These are phyloP conservation scores for Sclerotinia sclerotiorum DNA, from an alignment of 2,329 filamentous ascomycete genomes.

Conservation along the genomic window DNA sequence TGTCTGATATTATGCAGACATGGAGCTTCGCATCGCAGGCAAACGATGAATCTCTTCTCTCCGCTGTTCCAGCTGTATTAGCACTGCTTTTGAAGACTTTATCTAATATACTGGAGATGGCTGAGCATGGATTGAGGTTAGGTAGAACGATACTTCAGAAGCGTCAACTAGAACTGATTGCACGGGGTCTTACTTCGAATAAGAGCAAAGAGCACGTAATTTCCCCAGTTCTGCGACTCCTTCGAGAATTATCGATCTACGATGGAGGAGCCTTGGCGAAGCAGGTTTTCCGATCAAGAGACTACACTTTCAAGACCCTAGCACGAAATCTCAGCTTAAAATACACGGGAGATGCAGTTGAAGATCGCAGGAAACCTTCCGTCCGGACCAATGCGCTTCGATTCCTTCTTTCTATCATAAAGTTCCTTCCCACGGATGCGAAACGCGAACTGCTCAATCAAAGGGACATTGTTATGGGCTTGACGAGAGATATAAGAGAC, in stretches of 20 bases:
- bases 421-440: constrained; percentile 71
- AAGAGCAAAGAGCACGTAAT: constrained; percentile 86
- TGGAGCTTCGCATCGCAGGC: constrained; percentile 82
- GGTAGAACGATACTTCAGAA: constrained; percentile 81
- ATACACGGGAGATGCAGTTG: constrained; percentile 56
- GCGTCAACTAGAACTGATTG: constrained; percentile 76
- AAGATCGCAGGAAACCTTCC: constrained; percentile 70
- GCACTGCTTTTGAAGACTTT: constrained; percentile 78
- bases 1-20: constrained; percentile 79
- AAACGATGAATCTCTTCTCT: constrained; percentile 78
- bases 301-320: constrained; percentile 76
- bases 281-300: constrained; percentile 73
- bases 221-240: constrained; percentile 79
- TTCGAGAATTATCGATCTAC: constrained; percentile 81
- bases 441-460: constrained; percentile 83
- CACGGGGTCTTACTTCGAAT: constrained; percentile 74
- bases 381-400: constrained; percentile 79
- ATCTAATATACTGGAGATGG: constrained; percentile 71
- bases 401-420: constrained; percentile 77
- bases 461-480: constrained; percentile 62
- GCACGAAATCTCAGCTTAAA: constrained; percentile 78
- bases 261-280: constrained; percentile 82
- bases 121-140: constrained; percentile 72
- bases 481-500: constrained; percentile 75
- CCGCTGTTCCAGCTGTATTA: constrained; percentile 75